These are phyloP conservation scores for Onygena corvina DNA, from an alignment of 2,329 filamentous ascomycete species.

Conservation along the genomic window DNA sequence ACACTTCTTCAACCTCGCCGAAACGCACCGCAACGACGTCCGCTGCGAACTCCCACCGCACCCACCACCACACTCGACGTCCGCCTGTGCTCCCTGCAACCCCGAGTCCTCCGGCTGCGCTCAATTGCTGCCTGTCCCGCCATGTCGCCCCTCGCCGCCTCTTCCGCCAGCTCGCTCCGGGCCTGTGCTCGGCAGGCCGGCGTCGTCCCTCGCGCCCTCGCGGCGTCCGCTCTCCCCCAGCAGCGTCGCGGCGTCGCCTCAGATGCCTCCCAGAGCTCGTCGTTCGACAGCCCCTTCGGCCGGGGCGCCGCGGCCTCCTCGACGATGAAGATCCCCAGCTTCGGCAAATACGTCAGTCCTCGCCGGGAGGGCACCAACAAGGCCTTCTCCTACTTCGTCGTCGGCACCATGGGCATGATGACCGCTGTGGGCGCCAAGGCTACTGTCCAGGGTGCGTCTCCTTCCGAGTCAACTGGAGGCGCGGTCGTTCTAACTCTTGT, in stretches of 20 bases:
- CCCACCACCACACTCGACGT: slow-evolving; percentile 10
- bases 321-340: slow-evolving; percentile 70
- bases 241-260: slow-evolving; percentile 29
- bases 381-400: slow-evolving; percentile 97
- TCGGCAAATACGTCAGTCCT: slow-evolving; percentile 72
- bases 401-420: slow-evolving; percentile 85
- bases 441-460: slow-evolving; percentile 79
- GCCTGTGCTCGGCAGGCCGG: slow-evolving; percentile 36
- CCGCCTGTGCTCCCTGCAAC: slow-evolving; percentile 5
- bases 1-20: slow-evolving; percentile 22
- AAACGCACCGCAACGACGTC: slow-evolving; percentile 15
- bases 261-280: slow-evolving; percentile 26
- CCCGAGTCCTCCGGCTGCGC: slow-evolving; percentile 17
- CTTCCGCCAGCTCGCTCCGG: slow-evolving; percentile 54
- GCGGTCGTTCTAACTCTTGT: slow-evolving; percentile 13
- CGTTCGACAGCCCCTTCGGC: slow-evolving; percentile 47
- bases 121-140: slow-evolving; percentile 25
- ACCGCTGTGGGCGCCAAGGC: slow-evolving; percentile 91
- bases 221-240: slow-evolving; percentile 29
- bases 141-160: slow-evolving; percentile 59
- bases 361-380: slow-evolving; percentile 59
- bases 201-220: slow-evolving; percentile 31
- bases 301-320: slow-evolving; percentile 34
- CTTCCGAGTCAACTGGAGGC: neutral
- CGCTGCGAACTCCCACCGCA: slow-evolving; percentile 9